Evolutionary conservation across 1,139 yeast genomes (phyloP), one percentile per base, ranked within the genome.

Genomic region (Lodderomyces oxycetoniae): DNA sequence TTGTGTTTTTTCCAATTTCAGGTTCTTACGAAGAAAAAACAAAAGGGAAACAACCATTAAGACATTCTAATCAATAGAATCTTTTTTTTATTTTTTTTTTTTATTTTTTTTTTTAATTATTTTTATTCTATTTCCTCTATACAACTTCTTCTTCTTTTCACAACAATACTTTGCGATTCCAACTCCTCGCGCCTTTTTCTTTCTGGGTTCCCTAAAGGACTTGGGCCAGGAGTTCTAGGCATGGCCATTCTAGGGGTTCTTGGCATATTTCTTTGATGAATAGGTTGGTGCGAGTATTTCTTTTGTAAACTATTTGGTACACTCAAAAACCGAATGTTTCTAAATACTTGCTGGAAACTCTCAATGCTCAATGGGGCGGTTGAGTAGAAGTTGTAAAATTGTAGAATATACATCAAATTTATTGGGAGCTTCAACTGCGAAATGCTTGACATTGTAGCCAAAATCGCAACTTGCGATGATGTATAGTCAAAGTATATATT

Each of bases 381-480:
- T 45, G 15, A 44, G 7, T 19, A 10, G 29, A 46, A 49, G 39
- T 55, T 55, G 38, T 46, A 53, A 39, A 47, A 53, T 28, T 41
- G 45, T 32, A 56, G 42, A 35, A 51, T 45, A 23, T 47, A 41
- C 19, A 48, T 41, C 35, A 56, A 42, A 37, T 52, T 50, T 33
- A 61, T 49, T 12, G 63, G 62, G 26, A 61, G 48, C 32, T 54
- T 52, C 36, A 58, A 54, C 19, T 54, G 51, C 32, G 58, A 47
- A 25, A 52, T 48, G 9, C 56, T 40, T 22, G 55, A 47, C 34
- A 73, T 41, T 25, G 53, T 66, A 24, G 80, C 63, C 19, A 79
- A 74, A 47, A 76, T 60, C 9, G 82, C 78, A 40, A 79, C 67
- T 41, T 77, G 72, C 22, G 79, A 71, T 14, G 77, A 59, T 16